Percentiles rank a stretch among this genome's conserved stretches.
Evolutionary conservation across 2,329 filamentous ascomycete species (phyloP).

Genomic region (Phyllosticta capitalensis): DNA sequence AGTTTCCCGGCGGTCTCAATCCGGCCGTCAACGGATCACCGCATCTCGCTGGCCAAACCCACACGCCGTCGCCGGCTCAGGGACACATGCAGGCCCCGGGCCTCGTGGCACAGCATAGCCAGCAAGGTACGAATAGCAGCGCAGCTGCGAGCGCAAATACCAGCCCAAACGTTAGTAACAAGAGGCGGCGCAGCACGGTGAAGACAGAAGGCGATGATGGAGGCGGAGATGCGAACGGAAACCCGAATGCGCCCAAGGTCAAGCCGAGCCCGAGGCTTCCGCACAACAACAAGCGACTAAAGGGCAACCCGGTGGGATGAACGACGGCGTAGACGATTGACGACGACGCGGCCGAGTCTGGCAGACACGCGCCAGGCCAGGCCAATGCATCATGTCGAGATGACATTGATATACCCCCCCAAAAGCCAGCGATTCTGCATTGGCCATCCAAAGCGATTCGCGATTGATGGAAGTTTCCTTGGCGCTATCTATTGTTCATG

Average conservation of each 20-base stretch:
- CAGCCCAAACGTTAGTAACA: slow-evolving; percentile 51
- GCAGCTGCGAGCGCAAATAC: slow-evolving; percentile 50
- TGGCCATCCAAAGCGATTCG: not conserved
- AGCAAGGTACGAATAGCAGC: slow-evolving; percentile 46
- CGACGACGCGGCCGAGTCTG: not conserved
- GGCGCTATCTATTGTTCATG: slow-evolving; percentile 5
- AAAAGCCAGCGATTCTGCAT: not conserved
- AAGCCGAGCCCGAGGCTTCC: slow-evolving; percentile 40
- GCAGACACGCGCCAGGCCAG: not conserved
- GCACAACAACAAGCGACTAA: slow-evolving; percentile 26
- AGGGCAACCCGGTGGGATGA: slow-evolving; percentile 9
- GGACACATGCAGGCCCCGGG: slow-evolving; percentile 24
- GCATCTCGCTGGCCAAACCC: slow-evolving; percentile 29
- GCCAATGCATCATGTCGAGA: not conserved
- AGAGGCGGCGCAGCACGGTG: slow-evolving; percentile 51
- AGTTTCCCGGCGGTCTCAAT: slow-evolving; percentile 33
- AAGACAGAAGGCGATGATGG: slow-evolving; percentile 50
- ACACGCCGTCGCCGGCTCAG: slow-evolving; percentile 38
- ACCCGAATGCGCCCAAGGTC: slow-evolving; percentile 32
- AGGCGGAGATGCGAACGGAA: slow-evolving; percentile 24
- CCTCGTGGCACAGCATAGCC: slow-evolving; percentile 50
- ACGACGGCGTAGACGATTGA: slow-evolving; percentile 5
- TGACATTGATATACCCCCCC: slow-evolving; percentile 7
- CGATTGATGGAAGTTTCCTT: not conserved
- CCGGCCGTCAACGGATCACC: slow-evolving; percentile 42